phyloP scores from a whole-genome alignment of 1,284 basidiomycete species.

The Flammula alnicola region DNA sequence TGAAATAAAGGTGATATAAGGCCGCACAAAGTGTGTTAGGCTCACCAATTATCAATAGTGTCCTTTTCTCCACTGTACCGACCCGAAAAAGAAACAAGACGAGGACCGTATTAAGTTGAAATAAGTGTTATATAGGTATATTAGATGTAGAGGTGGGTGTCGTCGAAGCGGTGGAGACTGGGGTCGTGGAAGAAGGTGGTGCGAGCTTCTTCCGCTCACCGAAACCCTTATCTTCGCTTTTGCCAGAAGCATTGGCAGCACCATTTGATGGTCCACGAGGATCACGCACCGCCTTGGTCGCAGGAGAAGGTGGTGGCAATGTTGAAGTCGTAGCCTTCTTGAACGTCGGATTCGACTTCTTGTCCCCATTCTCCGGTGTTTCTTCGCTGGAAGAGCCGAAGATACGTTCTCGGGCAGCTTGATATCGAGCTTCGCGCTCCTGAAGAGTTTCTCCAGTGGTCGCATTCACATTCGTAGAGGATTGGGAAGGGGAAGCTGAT shows the following conservation, averaged over 20 bases:
- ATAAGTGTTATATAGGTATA: too few species aligned
- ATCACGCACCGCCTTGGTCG: slow-evolving; percentile 23
- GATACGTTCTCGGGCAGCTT: slow-evolving; percentile 48
- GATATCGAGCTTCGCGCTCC: slow-evolving; percentile 47
- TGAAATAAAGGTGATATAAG: too few species aligned
- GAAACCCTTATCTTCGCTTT: slow-evolving; percentile 20
- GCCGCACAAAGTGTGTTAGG: too few species aligned
- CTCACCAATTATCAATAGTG: too few species aligned
- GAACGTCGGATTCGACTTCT: slow-evolving; percentile 10
- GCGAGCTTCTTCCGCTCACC: slow-evolving; percentile 17
- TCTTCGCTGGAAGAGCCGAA: slow-evolving; percentile 35
- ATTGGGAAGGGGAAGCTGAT: slow-evolving; percentile 33
- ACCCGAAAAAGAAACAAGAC: too few species aligned
- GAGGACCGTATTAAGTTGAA: too few species aligned
- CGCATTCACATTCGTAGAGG: slow-evolving; percentile 20
- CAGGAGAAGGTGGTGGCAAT: slow-evolving; percentile 4
- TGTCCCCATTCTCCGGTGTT: slow-evolving; percentile 11
- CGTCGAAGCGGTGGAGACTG: too few species aligned
- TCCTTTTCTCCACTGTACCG: too few species aligned
- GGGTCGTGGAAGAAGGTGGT: too few species aligned
- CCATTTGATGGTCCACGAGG: slow-evolving; percentile 23
- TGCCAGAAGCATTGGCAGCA: not conserved
- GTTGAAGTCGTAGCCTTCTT: slow-evolving; percentile 7
- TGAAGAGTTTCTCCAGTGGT: slow-evolving; percentile 37
- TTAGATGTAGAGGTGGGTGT: too few species aligned